Base-by-base conservation (phyloP, 208 protist species). In the Kentomonas sorsogonicus region DNA sequence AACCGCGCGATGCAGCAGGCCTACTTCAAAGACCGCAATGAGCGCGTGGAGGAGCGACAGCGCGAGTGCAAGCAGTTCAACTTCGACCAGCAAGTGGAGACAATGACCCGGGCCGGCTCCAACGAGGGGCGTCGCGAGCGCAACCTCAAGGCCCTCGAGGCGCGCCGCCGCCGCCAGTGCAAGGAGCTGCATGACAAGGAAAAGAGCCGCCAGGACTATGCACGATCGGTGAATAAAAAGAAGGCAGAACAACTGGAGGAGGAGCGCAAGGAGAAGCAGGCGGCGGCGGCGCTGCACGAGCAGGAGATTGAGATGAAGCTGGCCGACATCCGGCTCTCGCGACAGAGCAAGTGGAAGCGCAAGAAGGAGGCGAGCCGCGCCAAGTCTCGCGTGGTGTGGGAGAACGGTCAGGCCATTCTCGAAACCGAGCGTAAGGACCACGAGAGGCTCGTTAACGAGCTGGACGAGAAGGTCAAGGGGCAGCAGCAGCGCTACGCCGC, bases 401-500 rank as follows among this genome's bases (percentile, higher is more conserved):
- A 83, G 44, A 79, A 77, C 31, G 68, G 76, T 2, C 48, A 74
- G 52, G 64, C 76, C 1, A 69, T 75, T 20, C 33, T 77, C 13
- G 70, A 79, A 44, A 71, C 65, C 10, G 54, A 72, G 6, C 41
- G 23, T 1, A 76, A 77, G 51, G 57, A 77, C 45, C 83, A 87
- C 60, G 53, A 69, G 20, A 34, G 46, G 15, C 74, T 91, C 30
- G 38, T 87, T 7, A 26, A 63, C 23, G 68, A 89, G n/a, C 31
- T 94, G 23, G 52, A 79, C 6, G 70, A 77, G 61, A 77, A 77
- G 10, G 61, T 77, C 22, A 53, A 72, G 34, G 46, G 59, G 43
- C 83, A 91, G 56, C 61, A 71, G 60, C 61, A 61, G 33, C 77
- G 86, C 2, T 87, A 85, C 60, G 72, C 73, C 1, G 74, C 64